Evolutionary conservation across 441 rosid species (phyloP), one percentile per base, ranked within the genome.

Genomic region (Brassica hybrid): DNA sequence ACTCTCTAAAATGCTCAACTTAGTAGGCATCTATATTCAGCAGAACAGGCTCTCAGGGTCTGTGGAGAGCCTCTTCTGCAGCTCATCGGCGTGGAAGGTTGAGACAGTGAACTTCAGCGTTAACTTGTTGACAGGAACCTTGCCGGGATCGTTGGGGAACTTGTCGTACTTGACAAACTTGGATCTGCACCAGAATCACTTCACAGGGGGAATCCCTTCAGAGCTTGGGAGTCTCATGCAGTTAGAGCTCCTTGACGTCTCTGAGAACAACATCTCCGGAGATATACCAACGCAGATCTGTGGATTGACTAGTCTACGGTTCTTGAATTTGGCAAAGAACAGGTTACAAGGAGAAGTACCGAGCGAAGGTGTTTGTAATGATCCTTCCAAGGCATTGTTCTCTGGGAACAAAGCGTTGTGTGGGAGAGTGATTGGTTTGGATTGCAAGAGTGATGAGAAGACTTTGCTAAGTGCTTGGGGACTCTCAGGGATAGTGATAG

Each of bases 21-120:
- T 95, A 36, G 93, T 89, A 52, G 98, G 97, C 18, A 82, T 96
- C 14, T 89, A 86, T 60, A 84, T 92, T 80, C 97, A 89, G 79
- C 84, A 80, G 69, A 96, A 96, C 75, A 82, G 75, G 67, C 82
- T 94, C 52, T 83, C 87, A 48, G 94, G 98, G 14, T 66, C 73
- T 19, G 21, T 89, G 0, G 82, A 86, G 32, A 57, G 66, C 60
- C 85, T 94, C 7, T 84, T 89, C 79, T 73, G 80, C 52, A 80
- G 79, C 77, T 83, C 90, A 7, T 19, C 71, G 45, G 74, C 87
- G 17, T 94, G 96, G 98, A 92, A 85, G 83, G 86, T 90, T 14
- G 88, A 88, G 76, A 77, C 77, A 4, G 74, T 88, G 88, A 88
- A 94, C 84, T 82, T 94, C 81, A 91, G 98, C 19, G 71, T 78